Percentiles rank a stretch among this genome's conserved stretches.
phyloP scores from a whole-genome alignment of 2,329 filamentous ascomycete species.

The Paraphaeosphaeria minitans region DNA sequence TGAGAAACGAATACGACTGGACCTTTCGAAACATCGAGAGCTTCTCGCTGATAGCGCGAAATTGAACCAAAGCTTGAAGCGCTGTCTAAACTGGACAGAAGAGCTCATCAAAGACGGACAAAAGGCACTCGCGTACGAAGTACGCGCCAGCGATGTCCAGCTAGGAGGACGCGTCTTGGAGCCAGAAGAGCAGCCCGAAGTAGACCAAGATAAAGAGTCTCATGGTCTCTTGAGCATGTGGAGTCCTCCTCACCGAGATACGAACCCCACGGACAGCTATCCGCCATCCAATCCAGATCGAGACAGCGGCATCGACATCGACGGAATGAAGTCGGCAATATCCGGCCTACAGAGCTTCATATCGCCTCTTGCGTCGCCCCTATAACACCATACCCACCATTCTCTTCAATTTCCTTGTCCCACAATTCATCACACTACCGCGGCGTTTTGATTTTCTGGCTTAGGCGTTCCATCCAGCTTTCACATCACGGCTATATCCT shows the following conservation, averaged over 20 bases:
- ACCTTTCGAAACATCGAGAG: constrained; percentile 87
- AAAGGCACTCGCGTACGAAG: constrained; percentile 83
- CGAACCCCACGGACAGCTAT: constrained; percentile 22
- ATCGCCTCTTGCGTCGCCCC: constrained; percentile 34
- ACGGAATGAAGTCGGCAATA: constrained; percentile 30
- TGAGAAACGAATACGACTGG: constrained; percentile 80
- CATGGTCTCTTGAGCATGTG: constrained; percentile 45
- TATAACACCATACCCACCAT: constrained; percentile 31
- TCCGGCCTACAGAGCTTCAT: constrained; percentile 22
- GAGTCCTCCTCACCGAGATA: constrained; percentile 36
- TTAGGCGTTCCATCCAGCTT: background rate
- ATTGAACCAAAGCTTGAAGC: constrained; percentile 91
- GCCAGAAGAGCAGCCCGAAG: constrained; percentile 63
- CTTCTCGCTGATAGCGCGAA: constrained; percentile 88
- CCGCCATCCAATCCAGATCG: constrained; percentile 32
- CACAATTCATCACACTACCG: background rate
- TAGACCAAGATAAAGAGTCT: constrained; percentile 27
- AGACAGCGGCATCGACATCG: constrained; percentile 46
- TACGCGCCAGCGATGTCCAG: constrained; percentile 77
- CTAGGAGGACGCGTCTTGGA: constrained; percentile 80
- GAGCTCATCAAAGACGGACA: constrained; percentile 86
- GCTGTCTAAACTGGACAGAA: constrained; percentile 88
- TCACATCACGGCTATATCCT: constrained; percentile 12
- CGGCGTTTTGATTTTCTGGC: constrained; percentile 12
- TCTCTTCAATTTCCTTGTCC: constrained; percentile 19